A percentile compares a stretch with the other conserved stretches of the same genome.
phyloP scores from a whole-genome alignment of 208 protist genomes.

The Phytomonas sp. region DNA sequence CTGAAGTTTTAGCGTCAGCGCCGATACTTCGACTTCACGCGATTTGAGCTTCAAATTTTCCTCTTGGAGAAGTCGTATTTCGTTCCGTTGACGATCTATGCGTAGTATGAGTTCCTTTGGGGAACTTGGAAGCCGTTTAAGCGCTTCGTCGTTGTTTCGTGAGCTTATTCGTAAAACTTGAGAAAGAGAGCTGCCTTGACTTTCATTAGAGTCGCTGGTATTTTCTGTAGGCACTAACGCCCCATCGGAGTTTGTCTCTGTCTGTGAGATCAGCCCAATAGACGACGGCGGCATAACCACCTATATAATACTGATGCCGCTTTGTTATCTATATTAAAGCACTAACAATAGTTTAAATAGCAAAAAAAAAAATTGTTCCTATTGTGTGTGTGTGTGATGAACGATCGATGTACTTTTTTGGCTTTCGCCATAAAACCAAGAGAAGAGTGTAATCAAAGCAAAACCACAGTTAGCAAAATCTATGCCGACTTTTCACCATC shows the following conservation, averaged over 20 bases:
- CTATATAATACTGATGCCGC: background rate
- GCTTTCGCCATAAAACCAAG: background rate
- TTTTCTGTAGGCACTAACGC: background rate
- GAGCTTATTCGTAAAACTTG: background rate
- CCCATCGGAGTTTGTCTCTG: background rate
- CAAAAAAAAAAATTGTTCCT: background rate
- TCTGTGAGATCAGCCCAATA: background rate
- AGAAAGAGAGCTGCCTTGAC: background rate
- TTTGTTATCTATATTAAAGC: background rate
- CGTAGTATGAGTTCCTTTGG: slow-evolving; percentile 56
- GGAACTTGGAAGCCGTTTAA: slow-evolving; percentile 43
- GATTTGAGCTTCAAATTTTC: slow-evolving; percentile 63
- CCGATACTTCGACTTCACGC: slow-evolving; percentile 71
- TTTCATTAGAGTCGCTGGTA: background rate
- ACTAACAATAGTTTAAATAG: background rate
- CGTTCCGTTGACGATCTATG: slow-evolving; percentile 62
- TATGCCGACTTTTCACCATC: background rate
- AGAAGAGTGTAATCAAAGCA: background rate
- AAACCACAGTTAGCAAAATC: background rate
- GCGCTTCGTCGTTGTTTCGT: slow-evolving; percentile 20
- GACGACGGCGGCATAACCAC: background rate
- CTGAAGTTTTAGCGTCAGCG: slow-evolving; percentile 62
- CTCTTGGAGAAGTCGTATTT: slow-evolving; percentile 49
- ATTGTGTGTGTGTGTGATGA: background rate
- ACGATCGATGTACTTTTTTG: background rate